Conservation (phyloP, 2,329 filamentous ascomycete species). For the Talaromyces sp. region DNA sequence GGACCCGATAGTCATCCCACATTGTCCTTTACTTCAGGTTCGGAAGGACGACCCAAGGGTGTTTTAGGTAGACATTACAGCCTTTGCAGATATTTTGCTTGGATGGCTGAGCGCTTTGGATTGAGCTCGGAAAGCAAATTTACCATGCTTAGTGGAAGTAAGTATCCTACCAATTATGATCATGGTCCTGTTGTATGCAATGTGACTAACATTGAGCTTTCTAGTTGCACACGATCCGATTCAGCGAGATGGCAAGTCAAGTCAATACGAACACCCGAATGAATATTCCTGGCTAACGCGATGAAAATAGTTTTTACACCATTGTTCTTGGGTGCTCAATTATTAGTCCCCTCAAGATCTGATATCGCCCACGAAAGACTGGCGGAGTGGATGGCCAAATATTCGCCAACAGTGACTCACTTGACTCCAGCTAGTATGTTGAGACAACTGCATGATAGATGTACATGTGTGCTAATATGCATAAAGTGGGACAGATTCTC, state of each 20-base stretch:
- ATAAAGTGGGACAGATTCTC: conserved; percentile 81
- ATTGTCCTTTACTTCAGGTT: conserved; percentile 70
- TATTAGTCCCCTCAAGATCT: conserved; percentile 76
- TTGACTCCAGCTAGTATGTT: conserved; percentile 69
- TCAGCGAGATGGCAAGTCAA: conserved; percentile 56
- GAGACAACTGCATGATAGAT: neutral
- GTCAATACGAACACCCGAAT: neutral
- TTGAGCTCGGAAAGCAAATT: conserved; percentile 72
- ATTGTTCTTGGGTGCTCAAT: conserved; percentile 76
- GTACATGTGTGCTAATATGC: neutral
- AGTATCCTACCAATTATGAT: neutral
- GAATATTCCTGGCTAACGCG: neutral
- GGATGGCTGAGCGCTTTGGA: conserved; percentile 85
- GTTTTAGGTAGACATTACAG: conserved; percentile 85
- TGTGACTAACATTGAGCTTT: neutral
- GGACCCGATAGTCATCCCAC: conserved; percentile 83
- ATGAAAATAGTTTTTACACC: conserved; percentile 78
- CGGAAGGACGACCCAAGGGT: conserved; percentile 78
- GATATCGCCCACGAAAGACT: conserved; percentile 84
- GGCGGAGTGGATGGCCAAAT: conserved; percentile 81
- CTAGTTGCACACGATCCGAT: conserved; percentile 61
- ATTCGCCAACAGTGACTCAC: conserved; percentile 76
- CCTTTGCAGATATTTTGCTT: conserved; percentile 81
- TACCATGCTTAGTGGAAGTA: conserved; percentile 73
- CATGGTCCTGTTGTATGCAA: neutral